These are phyloP conservation scores for Albophoma yamanashiensis DNA, from an alignment of 2,329 filamentous ascomycete genomes.

Conservation along the genomic window DNA sequence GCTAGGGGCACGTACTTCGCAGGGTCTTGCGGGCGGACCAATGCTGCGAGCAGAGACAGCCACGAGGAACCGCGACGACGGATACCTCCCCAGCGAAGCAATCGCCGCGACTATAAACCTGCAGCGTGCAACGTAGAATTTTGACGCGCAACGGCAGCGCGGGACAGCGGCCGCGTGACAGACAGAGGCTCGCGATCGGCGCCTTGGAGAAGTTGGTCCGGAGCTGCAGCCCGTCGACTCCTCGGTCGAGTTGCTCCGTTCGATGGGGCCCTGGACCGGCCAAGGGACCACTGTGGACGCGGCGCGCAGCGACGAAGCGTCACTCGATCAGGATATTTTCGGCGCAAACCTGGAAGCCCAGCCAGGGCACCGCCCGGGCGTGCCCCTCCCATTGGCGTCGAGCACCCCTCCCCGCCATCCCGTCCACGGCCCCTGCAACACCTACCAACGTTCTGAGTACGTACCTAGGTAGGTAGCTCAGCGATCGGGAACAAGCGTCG, in stretches of 20 bases:
- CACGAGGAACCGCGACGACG: background rate
- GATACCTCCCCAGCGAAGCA: too few relatives aligned
- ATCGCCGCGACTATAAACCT: background rate
- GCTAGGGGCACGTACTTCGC: background rate
- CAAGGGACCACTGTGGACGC: background rate
- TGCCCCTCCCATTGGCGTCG: background rate
- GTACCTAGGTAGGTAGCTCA: too few relatives aligned
- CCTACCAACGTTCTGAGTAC: too few relatives aligned
- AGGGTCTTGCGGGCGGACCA: background rate
- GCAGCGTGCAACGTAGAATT: background rate
- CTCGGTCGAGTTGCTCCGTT: background rate
- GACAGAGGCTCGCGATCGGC: background rate
- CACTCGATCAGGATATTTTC: background rate
- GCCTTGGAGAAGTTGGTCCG: background rate
- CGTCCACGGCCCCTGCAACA: background rate
- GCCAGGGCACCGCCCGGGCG: too few relatives aligned
- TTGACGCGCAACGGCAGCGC: background rate
- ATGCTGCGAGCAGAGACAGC: too few relatives aligned
- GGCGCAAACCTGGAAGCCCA: background rate
- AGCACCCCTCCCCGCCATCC: background rate
- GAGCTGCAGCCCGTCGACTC: background rate
- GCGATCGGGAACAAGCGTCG: background rate
- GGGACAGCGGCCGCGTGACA: background rate
- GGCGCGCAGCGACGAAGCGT: background rate
- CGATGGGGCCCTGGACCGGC: background rate